Conservation (phyloP, 176 grass and related monocot species). For the Metroxylon sagu region DNA sequence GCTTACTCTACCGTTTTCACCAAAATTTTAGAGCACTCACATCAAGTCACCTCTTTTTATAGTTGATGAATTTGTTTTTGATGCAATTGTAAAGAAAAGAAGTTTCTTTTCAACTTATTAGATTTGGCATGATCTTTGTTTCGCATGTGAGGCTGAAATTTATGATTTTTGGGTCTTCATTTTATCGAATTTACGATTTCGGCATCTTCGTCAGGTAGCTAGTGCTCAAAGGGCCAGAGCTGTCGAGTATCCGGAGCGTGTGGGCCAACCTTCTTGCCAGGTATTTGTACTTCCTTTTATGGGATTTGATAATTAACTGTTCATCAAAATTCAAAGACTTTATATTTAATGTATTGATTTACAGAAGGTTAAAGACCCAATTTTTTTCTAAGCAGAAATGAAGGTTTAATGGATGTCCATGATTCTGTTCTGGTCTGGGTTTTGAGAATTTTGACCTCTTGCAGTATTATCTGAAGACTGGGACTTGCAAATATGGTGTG, state of each 20-base stretch:
- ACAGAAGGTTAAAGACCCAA: no score
- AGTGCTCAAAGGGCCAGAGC: constrained; percentile 12
- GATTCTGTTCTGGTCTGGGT: no score
- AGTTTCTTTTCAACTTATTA: neutral
- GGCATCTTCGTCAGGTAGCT: constrained; percentile 1
- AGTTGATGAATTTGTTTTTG: no score
- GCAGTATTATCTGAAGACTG: constrained; percentile 80
- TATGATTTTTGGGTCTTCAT: neutral
- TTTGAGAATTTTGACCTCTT: constrained; percentile 1
- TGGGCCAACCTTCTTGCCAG: constrained; percentile 56
- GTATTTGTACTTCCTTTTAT: constrained; percentile 19
- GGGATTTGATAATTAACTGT: neutral
- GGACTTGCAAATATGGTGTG: constrained; percentile 68
- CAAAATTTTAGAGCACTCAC: no score
- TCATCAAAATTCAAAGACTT: no score
- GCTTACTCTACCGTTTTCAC: neutral
- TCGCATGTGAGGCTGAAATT: no score
- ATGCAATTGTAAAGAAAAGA: neutral
- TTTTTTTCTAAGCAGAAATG: no score
- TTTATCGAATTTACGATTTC: no score
- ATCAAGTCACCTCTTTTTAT: no score
- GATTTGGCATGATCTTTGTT: no score
- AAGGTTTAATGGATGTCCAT: no score
- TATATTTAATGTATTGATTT: no score
- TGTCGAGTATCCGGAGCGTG: constrained; percentile 55